Evolutionary conservation across 2,329 filamentous ascomycete species (phyloP).

Genomic region (Aspergillus brasiliensis): DNA sequence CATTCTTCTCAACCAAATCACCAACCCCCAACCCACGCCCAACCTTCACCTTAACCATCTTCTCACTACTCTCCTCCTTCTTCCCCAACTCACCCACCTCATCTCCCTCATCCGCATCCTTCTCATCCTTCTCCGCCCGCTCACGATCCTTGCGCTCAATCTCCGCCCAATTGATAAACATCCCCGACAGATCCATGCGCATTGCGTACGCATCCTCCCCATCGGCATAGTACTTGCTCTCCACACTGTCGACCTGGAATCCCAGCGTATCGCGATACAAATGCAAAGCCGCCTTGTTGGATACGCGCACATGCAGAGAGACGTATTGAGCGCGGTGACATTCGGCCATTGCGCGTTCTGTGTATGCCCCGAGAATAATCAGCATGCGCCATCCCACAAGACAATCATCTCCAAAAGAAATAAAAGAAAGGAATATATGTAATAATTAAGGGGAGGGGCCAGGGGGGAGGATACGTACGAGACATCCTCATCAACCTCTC

Average conservation of each 20-base stretch:
- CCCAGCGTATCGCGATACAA: conserved; percentile 91
- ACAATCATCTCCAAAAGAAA: conserved; percentile 9
- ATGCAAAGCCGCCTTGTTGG: conserved; percentile 86
- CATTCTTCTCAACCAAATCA: conserved; percentile 54
- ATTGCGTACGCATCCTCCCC: conserved; percentile 95
- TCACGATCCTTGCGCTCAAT: conserved; percentile 44
- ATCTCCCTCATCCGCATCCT: conserved; percentile 65
- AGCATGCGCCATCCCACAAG: conserved; percentile 1
- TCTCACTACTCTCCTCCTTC: conserved; percentile 52
- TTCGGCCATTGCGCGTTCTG: conserved; percentile 95
- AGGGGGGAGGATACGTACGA: conserved; percentile 60
- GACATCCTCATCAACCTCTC: conserved; percentile 98
- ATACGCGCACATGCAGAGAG: conserved; percentile 91
- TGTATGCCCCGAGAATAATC: not conserved
- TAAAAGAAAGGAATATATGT: not conserved
- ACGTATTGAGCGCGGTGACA: conserved; percentile 90
- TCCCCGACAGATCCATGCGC: conserved; percentile 73
- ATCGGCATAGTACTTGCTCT: conserved; percentile 72
- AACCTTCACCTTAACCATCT: conserved; percentile 82
- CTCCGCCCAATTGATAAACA: conserved; percentile 52
- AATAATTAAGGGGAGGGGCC: too few species aligned
- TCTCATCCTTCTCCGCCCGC: conserved; percentile 34
- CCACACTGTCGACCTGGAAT: conserved; percentile 76
- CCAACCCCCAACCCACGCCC: conserved; percentile 78
- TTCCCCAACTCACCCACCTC: conserved; percentile 67